A percentile compares a stretch with the other conserved stretches of the same genome.
Conservation (phyloP, 306 rosid species). For the Lupinus albus region DNA sequence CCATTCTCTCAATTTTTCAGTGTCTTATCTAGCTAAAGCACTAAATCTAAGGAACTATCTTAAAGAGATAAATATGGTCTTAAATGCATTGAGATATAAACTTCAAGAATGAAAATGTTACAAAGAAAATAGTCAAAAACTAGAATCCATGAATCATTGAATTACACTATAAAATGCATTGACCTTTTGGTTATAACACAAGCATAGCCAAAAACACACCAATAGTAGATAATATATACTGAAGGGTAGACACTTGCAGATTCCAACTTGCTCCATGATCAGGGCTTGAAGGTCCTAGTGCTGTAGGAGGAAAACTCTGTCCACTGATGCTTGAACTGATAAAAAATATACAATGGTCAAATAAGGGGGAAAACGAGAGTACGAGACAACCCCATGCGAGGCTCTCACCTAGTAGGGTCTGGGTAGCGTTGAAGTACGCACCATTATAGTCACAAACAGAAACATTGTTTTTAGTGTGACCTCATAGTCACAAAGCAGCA, state of each 20-base stretch:
- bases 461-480: too few relatives aligned
- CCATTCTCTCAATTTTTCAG: background rate
- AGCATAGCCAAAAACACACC: slow-evolving; percentile 44
- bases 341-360: slow-evolving; percentile 40
- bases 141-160: slow-evolving; percentile 45
- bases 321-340: slow-evolving; percentile 61
- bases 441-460: too few relatives aligned
- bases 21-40: slow-evolving; percentile 20
- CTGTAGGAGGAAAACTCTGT: slow-evolving; percentile 52
- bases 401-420: too few relatives aligned
- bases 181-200: slow-evolving; percentile 51
- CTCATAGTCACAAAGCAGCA: too few relatives aligned
- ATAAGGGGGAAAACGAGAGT: too few relatives aligned
- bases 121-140: slow-evolving; percentile 35
- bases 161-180: slow-evolving; percentile 29
- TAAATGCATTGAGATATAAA: slow-evolving; percentile 39
- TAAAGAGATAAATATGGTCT: slow-evolving; percentile 35
- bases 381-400: too few relatives aligned
- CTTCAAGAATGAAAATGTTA: slow-evolving; percentile 29
- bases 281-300: slow-evolving; percentile 59
- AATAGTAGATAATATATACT: slow-evolving; percentile 51
- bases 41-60: slow-evolving; percentile 28
- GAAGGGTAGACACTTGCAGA: slow-evolving; percentile 51
- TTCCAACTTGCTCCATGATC: slow-evolving; percentile 53
- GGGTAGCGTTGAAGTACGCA: too few relatives aligned